A percentile compares a stretch with the other conserved stretches of the same genome.
Evolutionary conservation across 2,329 filamentous ascomycete species (phyloP).

Genomic region (Domatiomyces catenatus): DNA sequence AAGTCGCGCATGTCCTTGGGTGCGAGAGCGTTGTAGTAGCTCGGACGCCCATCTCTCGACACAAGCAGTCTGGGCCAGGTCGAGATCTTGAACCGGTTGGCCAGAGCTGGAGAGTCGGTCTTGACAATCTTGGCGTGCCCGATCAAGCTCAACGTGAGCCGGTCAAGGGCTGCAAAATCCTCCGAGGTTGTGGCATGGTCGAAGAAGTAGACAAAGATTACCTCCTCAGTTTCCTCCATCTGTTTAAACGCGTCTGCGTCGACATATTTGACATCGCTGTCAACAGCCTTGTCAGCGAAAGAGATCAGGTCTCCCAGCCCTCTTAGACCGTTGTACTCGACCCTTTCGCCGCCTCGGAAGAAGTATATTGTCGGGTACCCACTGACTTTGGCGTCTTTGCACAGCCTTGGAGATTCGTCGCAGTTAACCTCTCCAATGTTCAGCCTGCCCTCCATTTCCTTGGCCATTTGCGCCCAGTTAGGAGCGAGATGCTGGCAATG

Average conservation of each 20-base stretch:
- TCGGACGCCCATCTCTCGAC: conserved; percentile 72
- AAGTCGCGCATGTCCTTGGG: conserved; percentile 88
- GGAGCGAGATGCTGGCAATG: conserved; percentile 90
- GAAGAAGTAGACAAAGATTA: conserved; percentile 95
- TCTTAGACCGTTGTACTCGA: conserved; percentile 83
- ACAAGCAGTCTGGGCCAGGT: conserved; percentile 93
- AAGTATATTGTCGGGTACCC: conserved; percentile 84
- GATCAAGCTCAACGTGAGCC: conserved; percentile 72
- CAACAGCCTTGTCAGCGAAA: conserved; percentile 74
- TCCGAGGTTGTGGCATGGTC: conserved; percentile 86
- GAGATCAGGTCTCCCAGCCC: conserved; percentile 79
- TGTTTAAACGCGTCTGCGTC: conserved; percentile 60
- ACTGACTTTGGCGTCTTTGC: conserved; percentile 69
- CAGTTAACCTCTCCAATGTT: conserved; percentile 97
- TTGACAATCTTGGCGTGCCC: conserved; percentile 87
- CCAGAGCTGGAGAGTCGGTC: conserved; percentile 62
- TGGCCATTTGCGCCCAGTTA: conserved; percentile 76
- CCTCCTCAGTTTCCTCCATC: conserved; percentile 82
- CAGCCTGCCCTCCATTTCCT: conserved; percentile 75
- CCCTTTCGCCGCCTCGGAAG: conserved; percentile 79
- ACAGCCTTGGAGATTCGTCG: conserved; percentile 69
- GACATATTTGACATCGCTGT: conserved; percentile 66
- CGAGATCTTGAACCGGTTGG: conserved; percentile 78
- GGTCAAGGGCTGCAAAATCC: conserved; percentile 77
- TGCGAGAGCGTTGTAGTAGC: conserved; percentile 74